Base-by-base conservation (phyloP, 1,284 basidiomycete species). In the Sanghuangporus sanghuang region DNA sequence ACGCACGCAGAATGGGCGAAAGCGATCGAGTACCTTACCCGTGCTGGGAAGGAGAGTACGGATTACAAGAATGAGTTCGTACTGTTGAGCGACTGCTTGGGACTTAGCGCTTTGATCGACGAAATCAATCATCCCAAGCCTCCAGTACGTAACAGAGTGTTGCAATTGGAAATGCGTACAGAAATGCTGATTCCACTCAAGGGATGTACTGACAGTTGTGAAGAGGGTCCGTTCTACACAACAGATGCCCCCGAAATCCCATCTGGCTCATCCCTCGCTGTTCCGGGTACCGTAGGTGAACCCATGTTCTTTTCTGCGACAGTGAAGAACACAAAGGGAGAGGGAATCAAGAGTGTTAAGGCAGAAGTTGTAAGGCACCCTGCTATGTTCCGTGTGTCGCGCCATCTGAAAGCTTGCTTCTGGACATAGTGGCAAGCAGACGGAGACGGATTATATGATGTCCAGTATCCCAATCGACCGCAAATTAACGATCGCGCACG, bases 21-120 rank as follows among this genome's bases (percentile, higher is more conserved):
- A 18, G 73, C 74, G 4, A 69, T 77, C 62, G 68, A 72, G 64
- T 74, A 76, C 67, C 70, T 77, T 38, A 76, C 75, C 32, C 71
- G 72, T 38, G 73, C 71, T 39, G 75, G 75, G 35, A 75, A 74
- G 69, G 75, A 76, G 72, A 76, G 74, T 69, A 74, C 75, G 23
- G 71, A 73, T 16, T 74, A 72, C 68, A 75, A 75, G 71, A 76
- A 76, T 70, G 77, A 79, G 72, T 77, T 79, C 62, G 74, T 78
- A 54, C 70, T 79, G n/a, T 69, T 79, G 36, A 78, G 76, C 64
- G 77, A 79, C 65, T 73, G 74, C 63, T 66, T 78, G 6, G 77
- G 77, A 8, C 65, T 78, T 38, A 77, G 75, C 58, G 76, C 73
- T n/a, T 69, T 78, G 21, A 70, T 79, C 11, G 76, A 79, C 63